phyloP scores from a whole-genome alignment of 306 rosid species.

The Acacia confusa region DNA sequence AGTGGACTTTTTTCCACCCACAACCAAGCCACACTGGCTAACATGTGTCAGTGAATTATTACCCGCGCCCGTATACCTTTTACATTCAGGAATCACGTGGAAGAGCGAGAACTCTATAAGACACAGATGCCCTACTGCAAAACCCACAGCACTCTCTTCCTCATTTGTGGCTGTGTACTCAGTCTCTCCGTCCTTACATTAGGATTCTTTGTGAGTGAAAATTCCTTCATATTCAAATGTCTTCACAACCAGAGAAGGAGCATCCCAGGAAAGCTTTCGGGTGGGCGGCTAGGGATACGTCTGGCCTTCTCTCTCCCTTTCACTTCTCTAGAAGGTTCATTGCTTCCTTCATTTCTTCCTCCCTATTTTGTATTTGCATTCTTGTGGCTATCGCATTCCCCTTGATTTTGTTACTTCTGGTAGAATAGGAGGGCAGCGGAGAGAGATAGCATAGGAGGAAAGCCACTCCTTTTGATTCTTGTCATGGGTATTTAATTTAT shows the following conservation, averaged over 20 bases:
- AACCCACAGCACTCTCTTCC: background rate
- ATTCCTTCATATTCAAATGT: constrained; percentile 8
- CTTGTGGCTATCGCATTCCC: background rate
- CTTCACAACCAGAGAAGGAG: constrained; percentile 25
- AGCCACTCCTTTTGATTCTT: background rate
- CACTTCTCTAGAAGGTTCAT: constrained; percentile 46
- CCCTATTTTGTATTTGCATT: background rate
- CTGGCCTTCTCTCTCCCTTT: constrained; percentile 45
- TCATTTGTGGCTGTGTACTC: background rate
- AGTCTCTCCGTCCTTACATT: too few relatives aligned
- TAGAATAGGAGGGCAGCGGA: too few relatives aligned
- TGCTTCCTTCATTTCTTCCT: background rate
- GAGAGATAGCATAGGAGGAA: too few relatives aligned
- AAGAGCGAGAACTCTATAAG: too few relatives aligned
- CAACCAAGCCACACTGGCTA: too few relatives aligned
- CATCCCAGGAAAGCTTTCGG: constrained; percentile 49
- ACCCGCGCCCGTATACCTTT: too few relatives aligned
- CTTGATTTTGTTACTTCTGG: background rate
- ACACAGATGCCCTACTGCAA: background rate
- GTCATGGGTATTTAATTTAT: background rate
- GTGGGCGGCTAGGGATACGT: constrained; percentile 49
- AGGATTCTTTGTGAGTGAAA: too few relatives aligned
- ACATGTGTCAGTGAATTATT: too few relatives aligned
- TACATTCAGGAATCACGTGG: too few relatives aligned
- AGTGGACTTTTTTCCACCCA: too few relatives aligned